A percentile compares a stretch with the other conserved stretches of the same genome.
Evolutionary conservation across 2,329 filamentous ascomycete genomes (phyloP).

Genomic region (Rutstroemia sp.): DNA sequence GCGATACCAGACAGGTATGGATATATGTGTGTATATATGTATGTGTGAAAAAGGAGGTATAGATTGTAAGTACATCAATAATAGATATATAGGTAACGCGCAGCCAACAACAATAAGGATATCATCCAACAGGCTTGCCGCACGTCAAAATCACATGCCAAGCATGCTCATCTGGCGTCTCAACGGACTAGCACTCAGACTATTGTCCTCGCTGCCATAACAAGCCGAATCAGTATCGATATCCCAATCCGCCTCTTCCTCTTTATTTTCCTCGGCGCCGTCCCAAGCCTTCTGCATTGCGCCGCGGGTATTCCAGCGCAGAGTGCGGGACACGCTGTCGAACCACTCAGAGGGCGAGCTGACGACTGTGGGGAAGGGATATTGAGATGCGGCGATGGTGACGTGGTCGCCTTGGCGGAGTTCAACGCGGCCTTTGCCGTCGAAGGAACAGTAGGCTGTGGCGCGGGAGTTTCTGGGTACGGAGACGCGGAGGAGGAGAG

Average conservation of each 20-base stretch:
- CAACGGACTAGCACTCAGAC: constrained; percentile 58
- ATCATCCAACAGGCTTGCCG: background rate
- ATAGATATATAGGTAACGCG: no score
- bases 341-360: constrained; percentile 92
- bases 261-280: constrained; percentile 34
- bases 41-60: no score
- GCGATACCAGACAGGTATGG: no score
- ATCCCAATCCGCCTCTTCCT: constrained; percentile 67
- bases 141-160: constrained; percentile 40
- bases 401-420: constrained; percentile 90
- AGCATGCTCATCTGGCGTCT: constrained; percentile 68
- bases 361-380: constrained; percentile 94
- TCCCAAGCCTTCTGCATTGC: constrained; percentile 85
- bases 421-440: constrained; percentile 93
- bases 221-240: constrained; percentile 82
- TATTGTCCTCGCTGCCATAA: constrained; percentile 67
- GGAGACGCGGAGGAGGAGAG: constrained; percentile 81
- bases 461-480: constrained; percentile 80
- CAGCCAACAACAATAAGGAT: no score
- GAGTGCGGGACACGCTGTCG: constrained; percentile 82
- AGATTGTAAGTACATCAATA: no score
- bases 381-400: constrained; percentile 91
- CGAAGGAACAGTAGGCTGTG: constrained; percentile 94
- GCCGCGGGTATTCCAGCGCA: constrained; percentile 91
- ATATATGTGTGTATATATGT: no score